Base-by-base conservation (phyloP, 192 early-diverging fungal genomes). In the Backusella australiensis region DNA sequence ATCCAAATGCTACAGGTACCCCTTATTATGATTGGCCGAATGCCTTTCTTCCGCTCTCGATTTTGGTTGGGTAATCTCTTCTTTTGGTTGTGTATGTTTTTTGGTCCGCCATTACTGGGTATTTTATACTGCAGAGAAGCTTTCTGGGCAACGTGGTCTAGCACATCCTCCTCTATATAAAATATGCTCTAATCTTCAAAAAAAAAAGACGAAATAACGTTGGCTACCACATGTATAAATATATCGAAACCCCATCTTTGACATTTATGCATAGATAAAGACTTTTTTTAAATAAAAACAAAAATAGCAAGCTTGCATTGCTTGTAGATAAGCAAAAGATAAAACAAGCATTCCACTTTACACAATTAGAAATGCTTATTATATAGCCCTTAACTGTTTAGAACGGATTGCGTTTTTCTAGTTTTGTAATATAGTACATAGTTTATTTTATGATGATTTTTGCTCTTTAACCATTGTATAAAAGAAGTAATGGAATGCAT, bases 1-100 rank as follows among this genome's bases (percentile, higher is more conserved):
- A 72, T 96, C 72, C 95, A 96, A 83, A 96, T 96, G 95, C 71
- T 88, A 72, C 96, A 99, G 83, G 79, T 99, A 49, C 97, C 97
- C 21, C 73, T 99, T 73, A 97, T 99, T 56, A 89, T 85, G 65
- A 74, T 93, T 9, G 88, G 90, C 34, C 82, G 90, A 5, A 71
- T 90, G 21, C 85, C 85, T 26, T 78, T 81, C 39, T 85, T 96
- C 69, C 88, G 86, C 75, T 81, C 89, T 65, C 83, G 88, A 17
- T 89, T 85, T 53, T 81, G 91, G 66, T 65, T 96, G 23, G 92
- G 93, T 7, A 97, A 99, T 85, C 90, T 81, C 19, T 77, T 93
- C 63, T 97, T 99, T 80, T 99, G 97, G 97, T 83, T 95, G 56
- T 89, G 90, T 29, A 95, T 99, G 93, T 93, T 96, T 63, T 74